These are phyloP conservation scores for Clavariopsis aquatica DNA, from an alignment of 495 filamentous ascomycete genomes.

Conservation along the genomic window DNA sequence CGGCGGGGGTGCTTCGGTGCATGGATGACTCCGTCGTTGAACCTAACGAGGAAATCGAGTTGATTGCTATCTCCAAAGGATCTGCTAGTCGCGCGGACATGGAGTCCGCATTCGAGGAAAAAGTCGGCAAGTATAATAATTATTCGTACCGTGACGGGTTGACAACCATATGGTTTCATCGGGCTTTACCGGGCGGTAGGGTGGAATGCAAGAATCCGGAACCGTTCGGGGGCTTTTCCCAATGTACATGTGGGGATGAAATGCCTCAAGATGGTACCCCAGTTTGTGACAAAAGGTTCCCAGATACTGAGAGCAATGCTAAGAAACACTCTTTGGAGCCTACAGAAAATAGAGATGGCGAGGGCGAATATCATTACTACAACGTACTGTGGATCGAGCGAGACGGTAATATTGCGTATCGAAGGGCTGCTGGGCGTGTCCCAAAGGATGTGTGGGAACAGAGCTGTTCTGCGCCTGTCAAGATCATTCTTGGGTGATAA, in stretches of 20 bases:
- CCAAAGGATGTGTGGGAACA: neutral
- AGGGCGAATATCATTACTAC: neutral
- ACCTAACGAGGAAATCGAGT: neutral
- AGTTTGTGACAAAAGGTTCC: neutral
- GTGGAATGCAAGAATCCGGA: neutral
- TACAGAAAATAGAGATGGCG: neutral
- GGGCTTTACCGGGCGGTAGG: neutral
- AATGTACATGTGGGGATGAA: neutral
- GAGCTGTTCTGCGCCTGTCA: neutral
- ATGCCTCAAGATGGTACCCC: neutral
- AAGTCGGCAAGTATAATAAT: neutral
- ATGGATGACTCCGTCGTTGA: neutral
- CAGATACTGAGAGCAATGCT: neutral
- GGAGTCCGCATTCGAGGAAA: constrained; percentile 1
- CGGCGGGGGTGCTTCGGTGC: neutral
- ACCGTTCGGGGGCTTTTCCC: no score
- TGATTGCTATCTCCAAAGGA: constrained; percentile 1
- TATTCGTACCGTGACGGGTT: neutral
- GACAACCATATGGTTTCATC: neutral
- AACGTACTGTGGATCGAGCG: constrained; percentile 1
- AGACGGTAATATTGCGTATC: neutral
- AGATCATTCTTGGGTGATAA: constrained; percentile 1
- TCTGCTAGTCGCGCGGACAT: neutral
- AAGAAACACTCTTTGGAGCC: neutral
- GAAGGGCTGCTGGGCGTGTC: neutral